A percentile compares a stretch with the other conserved stretches of the same genome.
Conservation (phyloP, 768 basidiomycete genomes). For the Daedaleopsis nitida region DNA sequence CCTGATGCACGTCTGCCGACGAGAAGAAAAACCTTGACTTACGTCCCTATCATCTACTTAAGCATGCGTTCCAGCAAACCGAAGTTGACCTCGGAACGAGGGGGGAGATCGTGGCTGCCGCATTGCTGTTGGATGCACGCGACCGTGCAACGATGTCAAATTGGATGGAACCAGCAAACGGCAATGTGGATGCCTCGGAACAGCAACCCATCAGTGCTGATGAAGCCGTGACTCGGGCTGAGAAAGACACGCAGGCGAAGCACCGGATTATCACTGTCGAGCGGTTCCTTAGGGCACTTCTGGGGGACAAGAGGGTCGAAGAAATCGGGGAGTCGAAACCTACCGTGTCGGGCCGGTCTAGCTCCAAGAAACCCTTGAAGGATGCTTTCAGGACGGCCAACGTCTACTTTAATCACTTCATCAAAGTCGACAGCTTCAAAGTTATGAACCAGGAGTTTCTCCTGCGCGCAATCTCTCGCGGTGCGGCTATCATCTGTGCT, state of each 20-base stretch:
- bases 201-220: background rate
- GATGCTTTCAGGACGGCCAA: conserved; percentile 22
- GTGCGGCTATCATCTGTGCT: conserved; percentile 33
- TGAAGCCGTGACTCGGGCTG: background rate
- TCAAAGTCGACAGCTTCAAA: conserved; percentile 27
- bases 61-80: background rate
- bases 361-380: conserved; percentile 3
- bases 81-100: conserved; percentile 21
- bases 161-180: too few relatives aligned
- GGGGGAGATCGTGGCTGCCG: conserved; percentile 26
- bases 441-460: conserved; percentile 26
- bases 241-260: background rate
- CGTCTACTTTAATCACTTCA: conserved; percentile 36
- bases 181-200: too few relatives aligned
- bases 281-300: conserved; percentile 18
- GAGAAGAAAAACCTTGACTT: too few relatives aligned
- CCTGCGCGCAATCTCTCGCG: conserved; percentile 25
- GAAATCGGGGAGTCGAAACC: too few relatives aligned
- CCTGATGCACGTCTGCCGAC: too few relatives aligned
- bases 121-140: conserved; percentile 27
- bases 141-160: conserved; percentile 25
- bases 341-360: too few relatives aligned
- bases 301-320: background rate
- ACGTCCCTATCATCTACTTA: background rate
- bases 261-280: conserved; percentile 4